Evolutionary conservation across 352 stramenopile genomes (phyloP).

Genomic region (Phytophthora megakarya): DNA sequence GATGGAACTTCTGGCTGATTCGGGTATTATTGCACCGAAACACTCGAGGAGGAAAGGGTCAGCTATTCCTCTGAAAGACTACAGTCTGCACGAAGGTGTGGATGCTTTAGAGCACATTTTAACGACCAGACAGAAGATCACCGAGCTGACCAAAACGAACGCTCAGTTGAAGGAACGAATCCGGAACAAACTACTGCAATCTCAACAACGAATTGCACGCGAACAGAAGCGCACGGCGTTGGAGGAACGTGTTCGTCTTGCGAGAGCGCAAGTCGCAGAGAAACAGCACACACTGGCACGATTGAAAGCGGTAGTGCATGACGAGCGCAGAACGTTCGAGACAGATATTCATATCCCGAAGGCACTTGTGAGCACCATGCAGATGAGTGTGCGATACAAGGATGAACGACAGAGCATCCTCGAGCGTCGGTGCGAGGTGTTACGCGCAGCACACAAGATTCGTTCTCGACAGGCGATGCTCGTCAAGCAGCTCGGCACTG

Average conservation of each 20-base stretch:
- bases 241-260: slow-evolving; percentile 55
- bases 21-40: slow-evolving; percentile 66
- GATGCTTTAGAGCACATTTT: slow-evolving; percentile 68
- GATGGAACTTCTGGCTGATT: slow-evolving; percentile 68
- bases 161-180: slow-evolving; percentile 58
- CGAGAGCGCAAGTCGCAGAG: slow-evolving; percentile 54
- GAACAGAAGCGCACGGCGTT: slow-evolving; percentile 56
- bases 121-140: slow-evolving; percentile 52
- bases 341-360: slow-evolving; percentile 84
- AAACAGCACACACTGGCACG: slow-evolving; percentile 64
- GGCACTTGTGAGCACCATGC: slow-evolving; percentile 74
- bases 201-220: slow-evolving; percentile 44
- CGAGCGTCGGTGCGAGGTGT: slow-evolving; percentile 72
- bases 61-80: slow-evolving; percentile 79
- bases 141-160: slow-evolving; percentile 48
- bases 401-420: slow-evolving; percentile 81
- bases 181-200: slow-evolving; percentile 45
- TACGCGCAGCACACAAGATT: slow-evolving; percentile 84
- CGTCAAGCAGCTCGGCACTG: slow-evolving; percentile 69
- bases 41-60: slow-evolving; percentile 77
- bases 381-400: slow-evolving; percentile 86
- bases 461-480: slow-evolving; percentile 79
- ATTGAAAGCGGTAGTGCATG: slow-evolving; percentile 65
- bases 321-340: slow-evolving; percentile 79
- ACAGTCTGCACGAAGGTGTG: slow-evolving; percentile 74